A percentile compares a stretch with the other conserved stretches of the same genome.
These are phyloP conservation scores for Ramaria rubella DNA, from an alignment of 768 basidiomycete genomes.

Conservation along the genomic window DNA sequence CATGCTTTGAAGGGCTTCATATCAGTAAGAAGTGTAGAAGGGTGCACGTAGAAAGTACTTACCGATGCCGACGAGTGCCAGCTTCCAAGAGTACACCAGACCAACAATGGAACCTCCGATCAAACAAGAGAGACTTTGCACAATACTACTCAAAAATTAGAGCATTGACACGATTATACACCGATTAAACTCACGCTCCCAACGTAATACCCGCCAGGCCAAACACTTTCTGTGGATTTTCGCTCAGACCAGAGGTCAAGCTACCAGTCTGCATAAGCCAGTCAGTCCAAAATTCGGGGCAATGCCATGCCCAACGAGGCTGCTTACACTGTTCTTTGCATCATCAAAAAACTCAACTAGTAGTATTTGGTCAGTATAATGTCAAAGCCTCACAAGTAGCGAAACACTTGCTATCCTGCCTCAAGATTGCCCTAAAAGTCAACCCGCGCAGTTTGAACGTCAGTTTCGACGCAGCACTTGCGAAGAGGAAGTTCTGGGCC, in stretches of 20 bases:
- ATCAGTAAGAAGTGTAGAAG: neutral
- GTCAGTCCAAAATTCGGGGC: constrained; percentile 11
- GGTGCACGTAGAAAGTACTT: constrained; percentile 23
- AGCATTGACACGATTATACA: neutral
- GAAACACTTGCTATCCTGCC: constrained; percentile 71
- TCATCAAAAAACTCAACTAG: constrained; percentile 83
- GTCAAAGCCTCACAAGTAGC: neutral
- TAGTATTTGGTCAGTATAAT: constrained; percentile 5
- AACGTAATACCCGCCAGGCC: constrained; percentile 85
- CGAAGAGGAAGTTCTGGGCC: constrained; percentile 67
- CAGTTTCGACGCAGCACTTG: constrained; percentile 59
- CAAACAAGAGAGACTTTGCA: constrained; percentile 71
- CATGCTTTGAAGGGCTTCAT: constrained; percentile 40
- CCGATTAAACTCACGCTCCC: constrained; percentile 50
- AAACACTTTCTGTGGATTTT: constrained; percentile 84
- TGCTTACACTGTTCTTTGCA: constrained; percentile 67
- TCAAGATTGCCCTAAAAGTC: constrained; percentile 72
- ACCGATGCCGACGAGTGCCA: constrained; percentile 80
- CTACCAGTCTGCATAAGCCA: constrained; percentile 53
- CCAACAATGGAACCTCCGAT: constrained; percentile 74
- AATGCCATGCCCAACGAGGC: neutral
- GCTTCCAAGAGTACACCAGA: constrained; percentile 67
- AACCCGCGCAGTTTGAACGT: constrained; percentile 63
- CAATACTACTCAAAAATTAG: constrained; percentile 41
- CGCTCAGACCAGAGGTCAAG: constrained; percentile 71